These are phyloP conservation scores for Hyaloscypha finlandica DNA, from an alignment of 495 filamentous ascomycete species.

Conservation along the genomic window DNA sequence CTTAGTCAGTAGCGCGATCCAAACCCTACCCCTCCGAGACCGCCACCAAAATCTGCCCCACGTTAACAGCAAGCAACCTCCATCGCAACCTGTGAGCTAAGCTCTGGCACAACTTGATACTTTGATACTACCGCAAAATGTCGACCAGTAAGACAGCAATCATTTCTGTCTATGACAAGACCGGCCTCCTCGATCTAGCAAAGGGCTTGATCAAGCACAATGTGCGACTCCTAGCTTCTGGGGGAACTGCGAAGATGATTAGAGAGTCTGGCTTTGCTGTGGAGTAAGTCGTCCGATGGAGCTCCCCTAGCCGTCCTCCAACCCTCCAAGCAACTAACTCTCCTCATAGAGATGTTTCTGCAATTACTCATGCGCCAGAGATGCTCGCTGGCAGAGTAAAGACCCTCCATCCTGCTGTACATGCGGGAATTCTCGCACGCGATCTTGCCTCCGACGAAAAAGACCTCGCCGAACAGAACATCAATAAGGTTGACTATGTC, in stretches of 20 bases:
- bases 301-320: neutral
- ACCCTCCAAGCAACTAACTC: neutral
- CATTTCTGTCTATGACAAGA: slow-evolving; percentile 98
- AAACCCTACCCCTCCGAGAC: neutral
- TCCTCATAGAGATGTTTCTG: slow-evolving; percentile 79
- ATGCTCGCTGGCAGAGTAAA: slow-evolving; percentile 96
- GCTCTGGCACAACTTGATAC: neutral
- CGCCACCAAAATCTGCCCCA: slow-evolving; percentile 8
- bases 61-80: neutral
- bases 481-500: slow-evolving; percentile 96
- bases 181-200: slow-evolving; percentile 90
- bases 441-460: slow-evolving; percentile 92
- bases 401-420: slow-evolving; percentile 93
- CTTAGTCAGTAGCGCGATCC: neutral
- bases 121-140: slow-evolving; percentile 10
- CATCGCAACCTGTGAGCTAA: neutral
- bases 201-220: slow-evolving; percentile 90
- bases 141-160: slow-evolving; percentile 61
- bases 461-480: slow-evolving; percentile 95
- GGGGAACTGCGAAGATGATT: slow-evolving; percentile 92
- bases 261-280: slow-evolving; percentile 92
- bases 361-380: slow-evolving; percentile 97
- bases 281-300: slow-evolving; percentile 52
- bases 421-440: slow-evolving; percentile 89
- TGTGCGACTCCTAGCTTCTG: slow-evolving; percentile 90